Conservation (phyloP, 2,329 filamentous ascomycete species). For the Botryotinia globosa region DNA sequence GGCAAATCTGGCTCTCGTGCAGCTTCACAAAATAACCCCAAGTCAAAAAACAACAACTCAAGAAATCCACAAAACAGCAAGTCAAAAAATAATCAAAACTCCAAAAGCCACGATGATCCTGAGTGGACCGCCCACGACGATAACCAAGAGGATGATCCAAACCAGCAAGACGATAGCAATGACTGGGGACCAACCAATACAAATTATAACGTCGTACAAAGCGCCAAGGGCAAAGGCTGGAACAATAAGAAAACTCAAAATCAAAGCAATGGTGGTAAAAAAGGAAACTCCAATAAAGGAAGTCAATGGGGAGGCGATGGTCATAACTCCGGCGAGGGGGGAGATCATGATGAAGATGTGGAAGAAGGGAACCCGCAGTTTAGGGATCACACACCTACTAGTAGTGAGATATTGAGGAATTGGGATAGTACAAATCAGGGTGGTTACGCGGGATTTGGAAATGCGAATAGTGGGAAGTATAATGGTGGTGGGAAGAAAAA, state of each 20-base stretch:
- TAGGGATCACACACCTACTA: slow-evolving; percentile 5
- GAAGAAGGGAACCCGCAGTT: slow-evolving; percentile 5
- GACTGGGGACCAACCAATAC: not conserved
- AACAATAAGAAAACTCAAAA: slow-evolving; percentile 10
- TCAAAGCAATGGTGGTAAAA: not conserved
- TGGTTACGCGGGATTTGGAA: not conserved
- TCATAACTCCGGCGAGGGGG: slow-evolving; percentile 8
- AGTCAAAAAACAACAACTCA: not conserved
- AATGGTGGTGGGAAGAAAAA: not conserved
- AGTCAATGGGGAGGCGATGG: slow-evolving; percentile 18
- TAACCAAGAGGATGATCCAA: not conserved
- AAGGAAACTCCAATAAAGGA: not conserved
- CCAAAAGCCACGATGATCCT: not conserved
- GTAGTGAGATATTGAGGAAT: not conserved
- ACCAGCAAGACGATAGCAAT: not conserved
- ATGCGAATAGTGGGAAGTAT: not conserved
- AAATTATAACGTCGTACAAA: slow-evolving; percentile 7
- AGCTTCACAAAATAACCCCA: not conserved
- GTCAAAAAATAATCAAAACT: not conserved
- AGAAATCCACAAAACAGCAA: not conserved
- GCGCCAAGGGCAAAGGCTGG: slow-evolving; percentile 14
- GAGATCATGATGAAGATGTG: not conserved
- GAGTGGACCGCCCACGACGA: slow-evolving; percentile 2
- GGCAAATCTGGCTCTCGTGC: slow-evolving; percentile 22
- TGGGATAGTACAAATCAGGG: not conserved